Base-by-base conservation (phyloP, 352 stramenopile species). In the Phytophthora multivora region DNA sequence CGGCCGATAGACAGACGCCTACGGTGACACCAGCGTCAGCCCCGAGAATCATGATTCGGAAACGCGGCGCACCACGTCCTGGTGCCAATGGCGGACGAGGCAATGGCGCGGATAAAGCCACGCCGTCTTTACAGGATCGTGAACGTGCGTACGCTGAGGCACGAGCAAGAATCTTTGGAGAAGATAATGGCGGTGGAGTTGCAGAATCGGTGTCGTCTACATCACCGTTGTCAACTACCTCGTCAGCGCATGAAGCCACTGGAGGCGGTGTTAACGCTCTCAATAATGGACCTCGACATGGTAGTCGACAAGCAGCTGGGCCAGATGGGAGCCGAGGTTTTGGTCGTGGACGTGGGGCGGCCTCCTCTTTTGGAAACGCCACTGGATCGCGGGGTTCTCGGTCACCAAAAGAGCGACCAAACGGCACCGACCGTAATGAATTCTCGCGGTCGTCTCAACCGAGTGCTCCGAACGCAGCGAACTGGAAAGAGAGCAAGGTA, bases 111-210 rank as follows among this genome's bases (percentile, higher is more conserved):
- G 72, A 86, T 38, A 93, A 79, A 46, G 75, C 76, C 30, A 76
- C 80, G 41, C 83, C 87, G 1, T 89, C 89, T 15, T 93, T 98
- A 40, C 80, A 95, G 59, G 95, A 98, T 70, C 95, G 91, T 19
- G 95, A 98, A 76, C 89, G 89, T 13, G 91, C 90, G 16, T 98
- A 98, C 62, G 95, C 93, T 5, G 95, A 98, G 66, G 93, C 95
- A 9, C 75, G 95, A 31, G 95, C 95, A n/a, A 81, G 95, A 10
- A 98, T 98, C 60, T 98, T 98, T 79, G 85, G 88, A 52, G 79
- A 91, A 49, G 81, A 87, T 21, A 75, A 40, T 40, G 26, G 23
- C 4, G 65, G 21, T n/a, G 61, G 66, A 2, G 59, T 55, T 16
- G 59, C 64, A 15, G 48, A 69, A 35, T 73, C 69, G 21, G 51